phyloP scores from a whole-genome alignment of 192 early-diverging fungal genomes.

The Coemansia sp. region DNA sequence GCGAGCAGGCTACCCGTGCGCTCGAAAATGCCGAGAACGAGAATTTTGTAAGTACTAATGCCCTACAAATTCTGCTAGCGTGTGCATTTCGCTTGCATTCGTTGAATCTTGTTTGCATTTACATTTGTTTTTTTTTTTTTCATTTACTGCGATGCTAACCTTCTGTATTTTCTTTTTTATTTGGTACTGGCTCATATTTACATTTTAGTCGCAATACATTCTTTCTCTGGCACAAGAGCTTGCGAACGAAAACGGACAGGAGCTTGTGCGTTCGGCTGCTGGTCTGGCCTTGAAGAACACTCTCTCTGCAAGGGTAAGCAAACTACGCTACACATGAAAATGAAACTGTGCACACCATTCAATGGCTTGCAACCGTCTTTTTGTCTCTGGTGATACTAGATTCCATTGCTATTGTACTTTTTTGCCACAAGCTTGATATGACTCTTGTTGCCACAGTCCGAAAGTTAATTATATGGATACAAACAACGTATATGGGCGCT shows the following conservation, averaged over 20 bases:
- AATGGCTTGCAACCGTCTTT: neutral
- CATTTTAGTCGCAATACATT: conserved; percentile 63
- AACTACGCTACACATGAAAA: neutral
- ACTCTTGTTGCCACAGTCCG: too few species aligned
- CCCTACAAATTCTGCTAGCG: neutral
- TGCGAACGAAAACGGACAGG: conserved; percentile 67
- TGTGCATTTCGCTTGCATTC: conserved; percentile 18
- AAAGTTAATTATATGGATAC: too few species aligned
- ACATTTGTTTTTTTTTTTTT: conserved; percentile 1
- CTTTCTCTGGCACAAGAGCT: conserved; percentile 80
- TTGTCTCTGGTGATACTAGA: neutral
- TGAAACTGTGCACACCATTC: neutral
- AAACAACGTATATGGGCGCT: neutral
- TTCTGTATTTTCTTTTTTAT: conserved; percentile 7
- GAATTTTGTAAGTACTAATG: conserved; percentile 76
- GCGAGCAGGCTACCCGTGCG: conserved; percentile 77
- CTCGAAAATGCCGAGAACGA: conserved; percentile 73
- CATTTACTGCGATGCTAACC: conserved; percentile 9
- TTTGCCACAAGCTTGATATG: neutral
- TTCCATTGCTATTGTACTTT: neutral
- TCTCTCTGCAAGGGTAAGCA: conserved; percentile 75
- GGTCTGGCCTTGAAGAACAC: conserved; percentile 95
- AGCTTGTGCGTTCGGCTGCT: conserved; percentile 73
- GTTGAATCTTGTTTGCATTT: conserved; percentile 7
- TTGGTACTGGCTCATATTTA: conserved; percentile 5